Percentiles rank a stretch among this genome's conserved stretches.
Conservation (phyloP, 768 basidiomycete species). For the Ramaria rubella region DNA sequence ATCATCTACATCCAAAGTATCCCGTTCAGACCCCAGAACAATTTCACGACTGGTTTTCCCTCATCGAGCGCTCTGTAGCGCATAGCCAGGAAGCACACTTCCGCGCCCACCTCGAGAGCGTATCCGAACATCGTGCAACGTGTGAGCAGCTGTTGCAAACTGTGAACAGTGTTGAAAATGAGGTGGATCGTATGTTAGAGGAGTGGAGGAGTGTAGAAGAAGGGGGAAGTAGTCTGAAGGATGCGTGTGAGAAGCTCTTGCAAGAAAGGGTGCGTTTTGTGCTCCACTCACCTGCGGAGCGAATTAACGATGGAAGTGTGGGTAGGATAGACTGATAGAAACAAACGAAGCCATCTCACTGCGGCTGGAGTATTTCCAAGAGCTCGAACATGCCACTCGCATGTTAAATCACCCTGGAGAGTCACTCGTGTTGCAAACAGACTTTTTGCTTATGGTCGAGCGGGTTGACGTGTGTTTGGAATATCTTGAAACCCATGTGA, state of each 20-base stretch:
- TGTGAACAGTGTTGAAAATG: slow-evolving; percentile 64
- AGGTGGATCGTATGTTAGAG: slow-evolving; percentile 76
- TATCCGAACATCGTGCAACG: slow-evolving; percentile 67
- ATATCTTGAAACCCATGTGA: slow-evolving; percentile 79
- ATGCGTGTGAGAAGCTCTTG: slow-evolving; percentile 82
- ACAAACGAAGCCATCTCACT: slow-evolving; percentile 77
- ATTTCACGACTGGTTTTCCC: slow-evolving; percentile 94
- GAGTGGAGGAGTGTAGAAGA: slow-evolving; percentile 88
- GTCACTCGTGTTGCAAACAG: slow-evolving; percentile 80
- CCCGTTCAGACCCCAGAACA: slow-evolving; percentile 89
- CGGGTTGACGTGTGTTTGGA: slow-evolving; percentile 92
- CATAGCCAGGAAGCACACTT: slow-evolving; percentile 94
- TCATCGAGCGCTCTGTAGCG: slow-evolving; percentile 83
- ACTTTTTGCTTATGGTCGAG: slow-evolving; percentile 95
- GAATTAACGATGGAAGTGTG: neutral
- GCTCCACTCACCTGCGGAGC: neutral
- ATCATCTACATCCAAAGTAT: slow-evolving; percentile 55
- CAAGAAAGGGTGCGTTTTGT: slow-evolving; percentile 70
- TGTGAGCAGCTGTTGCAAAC: slow-evolving; percentile 70
- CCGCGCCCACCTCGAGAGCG: slow-evolving; percentile 70
- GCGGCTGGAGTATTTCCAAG: slow-evolving; percentile 88
- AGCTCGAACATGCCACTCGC: slow-evolving; percentile 86
- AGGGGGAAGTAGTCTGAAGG: slow-evolving; percentile 83
- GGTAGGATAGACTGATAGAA: slow-evolving; percentile 67
- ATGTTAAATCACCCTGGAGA: slow-evolving; percentile 95